These are phyloP conservation scores for Candida smagusa DNA, from an alignment of 1,139 yeast species.

Conservation along the genomic window DNA sequence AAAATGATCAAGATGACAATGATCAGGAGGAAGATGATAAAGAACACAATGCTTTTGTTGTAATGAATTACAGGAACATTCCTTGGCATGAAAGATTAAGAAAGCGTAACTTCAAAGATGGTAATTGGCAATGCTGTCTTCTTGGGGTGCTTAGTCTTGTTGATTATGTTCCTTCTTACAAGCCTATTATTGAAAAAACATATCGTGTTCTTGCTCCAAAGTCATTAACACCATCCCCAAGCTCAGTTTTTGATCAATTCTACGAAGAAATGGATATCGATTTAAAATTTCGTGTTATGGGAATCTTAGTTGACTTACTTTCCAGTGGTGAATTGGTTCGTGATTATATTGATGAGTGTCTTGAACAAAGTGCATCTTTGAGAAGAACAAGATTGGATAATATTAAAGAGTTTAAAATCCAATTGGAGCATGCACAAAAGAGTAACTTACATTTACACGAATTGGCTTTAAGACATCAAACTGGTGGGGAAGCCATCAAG, in stretches of 20 bases:
- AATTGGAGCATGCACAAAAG: slow-evolving; percentile 49
- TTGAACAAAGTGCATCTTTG: slow-evolving; percentile 60
- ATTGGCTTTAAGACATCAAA: slow-evolving; percentile 12
- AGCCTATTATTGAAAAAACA: slow-evolving; percentile 42
- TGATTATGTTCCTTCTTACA: slow-evolving; percentile 56
- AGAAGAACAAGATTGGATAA: slow-evolving; percentile 70
- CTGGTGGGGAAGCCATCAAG: slow-evolving; percentile 5
- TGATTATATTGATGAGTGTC: slow-evolving; percentile 61
- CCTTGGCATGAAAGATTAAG: slow-evolving; percentile 79
- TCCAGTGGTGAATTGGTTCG: slow-evolving; percentile 61
- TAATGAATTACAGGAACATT: slow-evolving; percentile 57
- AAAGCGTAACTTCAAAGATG: slow-evolving; percentile 74
- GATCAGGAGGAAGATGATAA: slow-evolving; percentile 12
- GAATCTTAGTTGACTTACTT: slow-evolving; percentile 55
- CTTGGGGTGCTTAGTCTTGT: slow-evolving; percentile 68
- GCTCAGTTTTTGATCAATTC: slow-evolving; percentile 50
- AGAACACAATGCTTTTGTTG: slow-evolving; percentile 51
- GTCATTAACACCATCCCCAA: slow-evolving; percentile 46
- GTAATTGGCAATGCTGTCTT: slow-evolving; percentile 78
- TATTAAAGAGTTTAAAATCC: slow-evolving; percentile 55
- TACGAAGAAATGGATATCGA: slow-evolving; percentile 45
- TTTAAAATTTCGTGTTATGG: slow-evolving; percentile 50
- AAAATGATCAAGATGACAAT: slow-evolving; percentile 2
- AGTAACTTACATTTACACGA: slow-evolving; percentile 39
- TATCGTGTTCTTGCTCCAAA: slow-evolving; percentile 57